phyloP scores from a whole-genome alignment of 805 yeast species.

The Ogataea naganishii region DNA sequence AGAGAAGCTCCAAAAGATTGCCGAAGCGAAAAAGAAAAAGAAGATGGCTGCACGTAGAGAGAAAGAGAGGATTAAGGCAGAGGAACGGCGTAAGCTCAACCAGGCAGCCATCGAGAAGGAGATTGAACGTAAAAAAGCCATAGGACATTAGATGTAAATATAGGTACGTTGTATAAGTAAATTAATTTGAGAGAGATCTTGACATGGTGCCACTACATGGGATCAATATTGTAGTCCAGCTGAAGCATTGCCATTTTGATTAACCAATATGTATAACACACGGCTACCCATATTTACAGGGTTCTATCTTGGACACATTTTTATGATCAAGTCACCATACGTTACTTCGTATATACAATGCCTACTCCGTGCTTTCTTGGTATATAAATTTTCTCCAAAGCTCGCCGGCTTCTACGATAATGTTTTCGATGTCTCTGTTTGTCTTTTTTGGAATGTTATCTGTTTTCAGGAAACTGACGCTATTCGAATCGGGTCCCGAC shows the following conservation, averaged over 20 bases:
- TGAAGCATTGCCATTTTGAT: too few species aligned
- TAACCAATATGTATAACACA: constrained; percentile 9
- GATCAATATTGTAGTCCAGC: too few species aligned
- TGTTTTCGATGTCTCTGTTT: constrained; percentile 55
- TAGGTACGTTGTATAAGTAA: constrained; percentile 6
- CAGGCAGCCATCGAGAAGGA: constrained; percentile 21
- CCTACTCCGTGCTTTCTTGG: constrained; percentile 43
- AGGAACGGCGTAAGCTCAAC: constrained; percentile 11
- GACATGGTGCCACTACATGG: too few species aligned
- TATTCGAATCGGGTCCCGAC: constrained; percentile 7
- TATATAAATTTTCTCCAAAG: constrained; percentile 81
- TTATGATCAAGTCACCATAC: neutral
- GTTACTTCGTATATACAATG: constrained; percentile 2
- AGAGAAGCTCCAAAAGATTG: constrained; percentile 21
- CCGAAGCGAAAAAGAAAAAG: constrained; percentile 17
- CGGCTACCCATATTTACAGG: neutral
- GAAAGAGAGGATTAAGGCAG: constrained; percentile 10
- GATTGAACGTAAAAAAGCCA: constrained; percentile 17
- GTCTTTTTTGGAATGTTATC: constrained; percentile 1
- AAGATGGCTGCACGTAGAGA: constrained; percentile 5
- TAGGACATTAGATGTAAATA: constrained; percentile 8
- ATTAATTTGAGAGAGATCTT: too few species aligned
- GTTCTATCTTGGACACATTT: too few species aligned
- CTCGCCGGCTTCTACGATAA: constrained; percentile 75
- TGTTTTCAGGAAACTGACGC: neutral